Base-by-base conservation (phyloP, 164 flowering plant genomes). In the Umbilicus rupestris region DNA sequence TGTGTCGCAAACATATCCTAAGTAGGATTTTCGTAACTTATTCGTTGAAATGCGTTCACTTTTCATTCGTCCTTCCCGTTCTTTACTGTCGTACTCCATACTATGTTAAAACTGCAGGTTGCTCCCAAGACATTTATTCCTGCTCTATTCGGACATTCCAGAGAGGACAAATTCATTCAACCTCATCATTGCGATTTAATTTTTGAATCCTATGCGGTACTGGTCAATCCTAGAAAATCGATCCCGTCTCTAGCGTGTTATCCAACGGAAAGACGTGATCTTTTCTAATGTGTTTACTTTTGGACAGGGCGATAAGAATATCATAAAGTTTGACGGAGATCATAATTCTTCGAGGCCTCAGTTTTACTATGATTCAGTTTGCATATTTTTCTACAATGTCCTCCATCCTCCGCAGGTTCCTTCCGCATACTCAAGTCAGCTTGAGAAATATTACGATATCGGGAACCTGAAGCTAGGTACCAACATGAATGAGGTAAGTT, bases 301-400 rank as follows among this genome's bases (percentile, higher is more conserved):
- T 70, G 8, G 74, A 68, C 88, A 90, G 98, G 98, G 98, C 11
- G 97, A 90, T 71, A 93, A 93, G 74, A 90, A 87, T 75, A 78
- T 90, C 30, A 87, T 93, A 67, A 86, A 86, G 71, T 90, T 93
- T 77, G 90, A 89, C 66, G 98, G 98, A 59, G 98, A 93, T 75
- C 98, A 93, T 81, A 93, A 90, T 78, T 87, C 98, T 16, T 80
- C 98, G 7, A 72, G 98, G 41, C 97, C 98, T 62, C 94, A 87
- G 69, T 87, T 86, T 74, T 93, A 84, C 72, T 87, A 87, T 72
- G 97, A 93, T 73, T 88, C 98, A 19, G 97, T 93, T 39, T 87
- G 92, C 67, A 90, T 87, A 70, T 93, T 93, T 83, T 93, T 93
- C 83, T 85, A 73, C 80, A 88, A 90, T 73, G 88, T 87, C 58